phyloP scores from a whole-genome alignment of 2,329 filamentous ascomycete genomes.

The Talaromyces sp. region DNA sequence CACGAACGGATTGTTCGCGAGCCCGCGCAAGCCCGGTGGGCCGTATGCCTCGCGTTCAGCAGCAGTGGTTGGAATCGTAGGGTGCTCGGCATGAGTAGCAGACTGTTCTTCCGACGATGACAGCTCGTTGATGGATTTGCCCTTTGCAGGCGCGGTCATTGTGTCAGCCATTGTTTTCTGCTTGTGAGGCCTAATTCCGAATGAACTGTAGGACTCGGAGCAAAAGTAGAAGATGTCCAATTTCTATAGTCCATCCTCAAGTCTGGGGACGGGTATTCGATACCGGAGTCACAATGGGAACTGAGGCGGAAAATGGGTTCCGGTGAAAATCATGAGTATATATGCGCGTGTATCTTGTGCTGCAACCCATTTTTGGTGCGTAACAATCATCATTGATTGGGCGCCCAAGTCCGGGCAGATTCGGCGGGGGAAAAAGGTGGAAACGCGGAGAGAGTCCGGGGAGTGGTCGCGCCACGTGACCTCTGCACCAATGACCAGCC shows the following conservation, averaged over 20 bases:
- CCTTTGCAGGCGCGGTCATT: neutral
- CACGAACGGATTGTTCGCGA: constrained; percentile 46
- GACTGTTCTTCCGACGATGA: neutral
- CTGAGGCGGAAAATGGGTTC: neutral
- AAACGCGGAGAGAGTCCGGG: neutral
- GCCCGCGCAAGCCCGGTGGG: constrained; percentile 39
- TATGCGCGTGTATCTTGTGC: neutral
- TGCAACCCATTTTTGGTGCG: neutral
- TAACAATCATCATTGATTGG: neutral
- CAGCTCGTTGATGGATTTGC: neutral
- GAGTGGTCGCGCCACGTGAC: neutral
- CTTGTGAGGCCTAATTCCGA: neutral
- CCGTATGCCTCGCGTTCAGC: constrained; percentile 27
- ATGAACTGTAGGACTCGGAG: neutral
- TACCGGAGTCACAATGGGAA: neutral
- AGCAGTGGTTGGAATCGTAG: neutral
- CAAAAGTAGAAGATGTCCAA: neutral
- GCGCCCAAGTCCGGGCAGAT: neutral
- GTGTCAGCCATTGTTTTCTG: neutral
- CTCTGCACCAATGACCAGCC: neutral
- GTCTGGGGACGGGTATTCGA: neutral
- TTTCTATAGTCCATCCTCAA: neutral
- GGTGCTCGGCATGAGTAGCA: neutral
- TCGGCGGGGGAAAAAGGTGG: neutral
- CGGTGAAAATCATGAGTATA: neutral